Conservation (phyloP, 345 rosid species). For the Arabidopsis thaliana region DNA sequence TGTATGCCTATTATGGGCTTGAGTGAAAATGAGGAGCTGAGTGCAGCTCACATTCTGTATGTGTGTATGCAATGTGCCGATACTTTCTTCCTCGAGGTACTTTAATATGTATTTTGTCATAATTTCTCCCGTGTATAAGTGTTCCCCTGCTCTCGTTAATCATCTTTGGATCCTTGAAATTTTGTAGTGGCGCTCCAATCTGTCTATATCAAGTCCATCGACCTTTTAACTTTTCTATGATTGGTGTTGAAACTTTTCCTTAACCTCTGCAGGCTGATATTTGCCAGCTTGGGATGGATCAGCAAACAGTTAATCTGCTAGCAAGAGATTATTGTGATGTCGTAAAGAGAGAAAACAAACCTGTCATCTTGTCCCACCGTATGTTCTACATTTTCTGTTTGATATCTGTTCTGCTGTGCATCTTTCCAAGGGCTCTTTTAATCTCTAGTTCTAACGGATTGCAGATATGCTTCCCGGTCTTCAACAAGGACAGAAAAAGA, state of each 20-base stretch:
- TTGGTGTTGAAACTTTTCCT: slow-evolving; percentile 5
- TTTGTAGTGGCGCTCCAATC: not conserved
- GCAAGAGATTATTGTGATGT: slow-evolving; percentile 91
- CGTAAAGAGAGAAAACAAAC: slow-evolving; percentile 83
- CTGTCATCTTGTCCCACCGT: slow-evolving; percentile 92
- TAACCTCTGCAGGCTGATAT: slow-evolving; percentile 75
- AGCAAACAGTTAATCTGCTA: slow-evolving; percentile 79
- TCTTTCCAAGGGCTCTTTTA: not conserved
- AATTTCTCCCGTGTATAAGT: not conserved
- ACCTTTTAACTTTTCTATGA: slow-evolving; percentile 1
- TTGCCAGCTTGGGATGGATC: slow-evolving; percentile 97
- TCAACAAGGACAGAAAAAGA: slow-evolving; percentile 89
- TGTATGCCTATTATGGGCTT: slow-evolving; percentile 93
- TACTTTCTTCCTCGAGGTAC: slow-evolving; percentile 84
- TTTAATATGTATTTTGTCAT: slow-evolving; percentile 3
- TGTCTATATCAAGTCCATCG: not conserved
- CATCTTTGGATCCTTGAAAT: not conserved
- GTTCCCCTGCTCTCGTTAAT: not conserved
- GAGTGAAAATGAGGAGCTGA: slow-evolving; percentile 78
- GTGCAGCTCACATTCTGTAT: slow-evolving; percentile 81
- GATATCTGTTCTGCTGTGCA: not conserved
- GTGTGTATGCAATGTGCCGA: slow-evolving; percentile 98
- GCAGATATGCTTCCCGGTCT: slow-evolving; percentile 95
- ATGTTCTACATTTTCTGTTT: slow-evolving; percentile 26
- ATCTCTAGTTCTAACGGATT: slow-evolving; percentile 26